Base-by-base conservation (phyloP, 2,329 filamentous ascomycete species). In the Exophiala sp. region DNA sequence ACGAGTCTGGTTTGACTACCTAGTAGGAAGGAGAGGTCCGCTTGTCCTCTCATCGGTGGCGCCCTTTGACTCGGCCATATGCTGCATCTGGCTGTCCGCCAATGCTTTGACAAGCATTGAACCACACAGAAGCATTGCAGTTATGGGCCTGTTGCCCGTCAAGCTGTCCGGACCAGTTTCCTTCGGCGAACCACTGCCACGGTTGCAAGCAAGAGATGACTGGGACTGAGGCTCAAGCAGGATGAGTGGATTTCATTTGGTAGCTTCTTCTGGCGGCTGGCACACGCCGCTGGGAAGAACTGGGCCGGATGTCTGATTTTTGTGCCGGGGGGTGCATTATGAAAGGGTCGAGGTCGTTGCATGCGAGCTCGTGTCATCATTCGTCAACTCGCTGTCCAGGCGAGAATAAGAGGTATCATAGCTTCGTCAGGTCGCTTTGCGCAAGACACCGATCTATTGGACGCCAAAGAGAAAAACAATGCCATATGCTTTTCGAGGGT, bases 341-440 rank as follows among this genome's bases (percentile, higher is more conserved):
- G 32, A 37, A 56, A 53, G 50, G 54, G 52, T 57, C 42, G 48
- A 41, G 42, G 48, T 48, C 40, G 54, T 58, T 52, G 50, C 48
- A 52, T 53, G 49, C 50, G 53, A 55, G 45, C 53, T 55, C 56
- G 47, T 46, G 44, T 58, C 56, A 50, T 58, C 56, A 58, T 50
- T 58, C 56, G 48, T 58, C 52, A 58, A 55, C 56, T 58, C 56
- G 56, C 56, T 35, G 47, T 40, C 56, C 54, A 37, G 45, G 56
- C 53, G 56, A 56, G 56, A 53, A 34, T 51, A 46, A 52, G 14
- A 37, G 56, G 56, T 58, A 58, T 58, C 56, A 58, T 58, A 58
- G 56, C 56, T 57, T 57, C 56, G 43, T 58, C 56, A 57, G 32
- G 51, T 56, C 53, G 56, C 56, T 58, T 57, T 57, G 56, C 56